Conservation (phyloP, 352 stramenopile species). For the Phytophthora palmivora region DNA sequence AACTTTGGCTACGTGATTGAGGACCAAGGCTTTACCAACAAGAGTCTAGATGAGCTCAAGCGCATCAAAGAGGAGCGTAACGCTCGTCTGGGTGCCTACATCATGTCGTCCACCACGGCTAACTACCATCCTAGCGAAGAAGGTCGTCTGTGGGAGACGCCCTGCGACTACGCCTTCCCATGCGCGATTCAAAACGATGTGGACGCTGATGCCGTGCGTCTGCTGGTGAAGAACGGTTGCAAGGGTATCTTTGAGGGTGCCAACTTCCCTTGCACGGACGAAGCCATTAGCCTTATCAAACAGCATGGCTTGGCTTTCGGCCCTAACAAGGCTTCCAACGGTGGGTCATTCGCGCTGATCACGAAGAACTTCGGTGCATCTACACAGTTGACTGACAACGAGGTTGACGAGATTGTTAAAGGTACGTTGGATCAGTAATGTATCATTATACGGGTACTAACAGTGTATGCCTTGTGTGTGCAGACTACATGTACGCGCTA, state of each 20-base stretch:
- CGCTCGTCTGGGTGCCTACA: conserved; percentile 83
- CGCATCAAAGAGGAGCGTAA: conserved; percentile 86
- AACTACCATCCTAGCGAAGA: conserved; percentile 87
- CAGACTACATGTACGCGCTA: conserved; percentile 85
- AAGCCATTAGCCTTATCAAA: conserved; percentile 85
- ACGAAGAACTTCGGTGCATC: conserved; percentile 62
- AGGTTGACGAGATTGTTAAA: conserved; percentile 81
- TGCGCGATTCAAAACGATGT: conserved; percentile 96
- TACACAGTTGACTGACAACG: conserved; percentile 58
- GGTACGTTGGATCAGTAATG: conserved; percentile 32
- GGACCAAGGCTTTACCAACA: conserved; percentile 84
- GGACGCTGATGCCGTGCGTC: conserved; percentile 69
- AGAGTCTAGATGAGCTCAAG: conserved; percentile 78
- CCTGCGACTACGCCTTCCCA: conserved; percentile 96
- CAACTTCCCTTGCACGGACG: conserved; percentile 83
- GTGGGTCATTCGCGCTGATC: conserved; percentile 76
- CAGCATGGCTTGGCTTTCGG: conserved; percentile 85
- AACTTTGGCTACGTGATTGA: conserved; percentile 96
- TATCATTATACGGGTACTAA: conserved; percentile 8
- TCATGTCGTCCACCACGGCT: conserved; percentile 90
- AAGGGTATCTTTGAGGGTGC: conserved; percentile 90
- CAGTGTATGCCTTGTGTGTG: neutral
- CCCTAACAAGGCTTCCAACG: conserved; percentile 88
- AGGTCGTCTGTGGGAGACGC: conserved; percentile 87
- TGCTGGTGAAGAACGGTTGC: conserved; percentile 90